Evolutionary conservation across 1,284 basidiomycete species (phyloP).

Genomic region (Schizophyllum amplum): DNA sequence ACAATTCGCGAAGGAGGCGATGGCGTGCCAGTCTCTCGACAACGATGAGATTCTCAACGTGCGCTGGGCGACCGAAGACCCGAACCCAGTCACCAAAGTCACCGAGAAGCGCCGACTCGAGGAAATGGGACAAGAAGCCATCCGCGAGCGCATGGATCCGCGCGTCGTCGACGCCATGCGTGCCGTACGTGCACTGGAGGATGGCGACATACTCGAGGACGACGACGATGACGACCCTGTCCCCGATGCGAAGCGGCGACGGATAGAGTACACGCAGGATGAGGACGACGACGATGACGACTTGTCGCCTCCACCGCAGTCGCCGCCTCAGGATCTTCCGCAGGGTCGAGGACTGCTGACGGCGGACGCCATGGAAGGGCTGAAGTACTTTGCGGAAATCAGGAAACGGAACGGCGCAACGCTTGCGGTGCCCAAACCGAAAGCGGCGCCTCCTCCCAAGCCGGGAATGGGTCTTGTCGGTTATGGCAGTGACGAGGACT

Average conservation of each 20-base stretch:
- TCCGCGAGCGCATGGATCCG: constrained; percentile 76
- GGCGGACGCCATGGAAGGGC: constrained; percentile 74
- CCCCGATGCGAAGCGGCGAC: constrained; percentile 32
- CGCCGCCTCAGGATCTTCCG: constrained; percentile 19
- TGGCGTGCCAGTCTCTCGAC: constrained; percentile 97
- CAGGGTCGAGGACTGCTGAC: constrained; percentile 55
- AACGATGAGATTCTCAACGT: constrained; percentile 98
- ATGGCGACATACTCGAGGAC: constrained; percentile 54
- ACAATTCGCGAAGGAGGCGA: constrained; percentile 97
- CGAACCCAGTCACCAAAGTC: constrained; percentile 83
- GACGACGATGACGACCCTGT: constrained; percentile 29
- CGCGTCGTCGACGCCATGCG: constrained; percentile 83
- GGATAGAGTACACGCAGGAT: constrained; percentile 22
- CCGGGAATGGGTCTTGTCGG: constrained; percentile 51
- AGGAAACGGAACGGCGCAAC: constrained; percentile 44
- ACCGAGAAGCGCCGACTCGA: constrained; percentile 78
- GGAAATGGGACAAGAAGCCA: constrained; percentile 77
- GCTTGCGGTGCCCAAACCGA: constrained; percentile 18
- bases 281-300: constrained; percentile 15
- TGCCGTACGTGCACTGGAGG: constrained; percentile 75
- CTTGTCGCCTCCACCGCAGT: constrained; percentile 15
- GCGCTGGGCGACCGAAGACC: constrained; percentile 95
- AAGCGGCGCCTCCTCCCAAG: constrained; percentile 24
- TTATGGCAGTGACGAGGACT: constrained; percentile 66
- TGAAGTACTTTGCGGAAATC: constrained; percentile 82